Evolutionary conservation across 345 rosid genomes (phyloP), one percentile per base, ranked within the genome.

Genomic region (Boechera stricta): DNA sequence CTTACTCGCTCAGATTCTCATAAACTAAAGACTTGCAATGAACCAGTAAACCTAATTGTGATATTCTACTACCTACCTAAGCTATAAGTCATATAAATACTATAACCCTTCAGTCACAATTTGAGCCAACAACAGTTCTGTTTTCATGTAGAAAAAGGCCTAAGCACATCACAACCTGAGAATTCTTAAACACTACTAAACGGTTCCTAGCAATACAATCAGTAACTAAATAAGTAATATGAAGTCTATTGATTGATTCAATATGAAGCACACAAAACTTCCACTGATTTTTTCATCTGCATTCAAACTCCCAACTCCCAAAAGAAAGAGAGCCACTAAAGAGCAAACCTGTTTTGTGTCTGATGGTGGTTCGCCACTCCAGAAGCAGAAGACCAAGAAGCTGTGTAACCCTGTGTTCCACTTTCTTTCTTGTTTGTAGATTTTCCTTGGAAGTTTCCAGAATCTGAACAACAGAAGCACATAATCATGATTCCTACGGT

Each of bases 351-450:
- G 81, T 79, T 73, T 45, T 71, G 78, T 64, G 84, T 65, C 49
- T 81, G 80, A 63, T 69, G 81, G 67, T 75, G 75, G 66, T 72
- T 85, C 52, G 74, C 59, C 76, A 76, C 53, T 56, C 84, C 81
- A 74, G 88, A 80, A 24, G 86, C 84, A 77, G 84, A 81, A 69
- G 91, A 83, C 75, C 87, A 75, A 64, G 89, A 79, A 41, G 82
- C 83, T 24, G 80, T 70, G 83, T 84, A 82, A 42, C 80, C 84
- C 70, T 82, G 87, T 12, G 87, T 67, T 78, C 91, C 98, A 86
- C 87, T 88, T 70, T 93, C 98, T 86, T 83, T 95, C 90, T 83
- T 92, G 70, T 75, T 82, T 3, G 89, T 59, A 58, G 93, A 73
- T 82, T 90, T 95, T 70, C 86, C 86, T 49, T 83, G 88, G 42